Evolutionary conservation across 805 yeast genomes (phyloP).

Genomic region (Candida khao-thaluensis): DNA sequence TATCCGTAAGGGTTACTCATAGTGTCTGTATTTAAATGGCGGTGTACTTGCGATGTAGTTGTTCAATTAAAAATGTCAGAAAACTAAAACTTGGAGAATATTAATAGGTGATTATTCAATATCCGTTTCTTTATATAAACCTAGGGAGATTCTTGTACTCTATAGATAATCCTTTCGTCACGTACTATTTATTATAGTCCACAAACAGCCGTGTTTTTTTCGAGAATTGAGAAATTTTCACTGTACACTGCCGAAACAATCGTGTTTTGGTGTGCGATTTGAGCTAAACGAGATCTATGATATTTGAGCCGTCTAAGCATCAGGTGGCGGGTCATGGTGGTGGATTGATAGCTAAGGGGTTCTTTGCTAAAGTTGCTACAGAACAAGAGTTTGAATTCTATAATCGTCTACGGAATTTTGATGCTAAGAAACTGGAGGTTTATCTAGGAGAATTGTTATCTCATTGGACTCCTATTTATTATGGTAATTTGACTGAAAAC

Average conservation of each 20-base stretch:
- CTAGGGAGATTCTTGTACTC: neutral
- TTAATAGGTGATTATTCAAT: neutral
- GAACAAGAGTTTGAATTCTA: constrained; percentile 78
- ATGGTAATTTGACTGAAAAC: constrained; percentile 59
- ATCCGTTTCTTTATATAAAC: neutral
- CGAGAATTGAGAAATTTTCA: constrained; percentile 7
- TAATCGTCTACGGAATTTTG: constrained; percentile 27
- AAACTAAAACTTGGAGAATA: too few species aligned
- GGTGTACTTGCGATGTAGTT: too few species aligned
- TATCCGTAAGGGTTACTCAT: constrained; percentile 41
- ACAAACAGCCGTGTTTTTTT: constrained; percentile 8
- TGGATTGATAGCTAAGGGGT: constrained; percentile 57
- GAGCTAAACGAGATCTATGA: constrained; percentile 1
- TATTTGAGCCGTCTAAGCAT: constrained; percentile 33
- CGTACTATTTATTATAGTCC: constrained; percentile 4
- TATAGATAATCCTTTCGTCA: neutral
- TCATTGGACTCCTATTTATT: constrained; percentile 63
- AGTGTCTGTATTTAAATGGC: neutral
- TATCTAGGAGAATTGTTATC: constrained; percentile 21
- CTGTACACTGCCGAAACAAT: neutral
- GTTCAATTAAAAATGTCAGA: too few species aligned
- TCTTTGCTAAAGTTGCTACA: constrained; percentile 70
- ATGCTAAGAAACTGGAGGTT: neutral
- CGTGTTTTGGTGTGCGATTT: constrained; percentile 3
- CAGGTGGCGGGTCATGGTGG: constrained; percentile 96